These are phyloP conservation scores for Paraphaeosphaeria sporulosa DNA, from an alignment of 2,329 filamentous ascomycete genomes.

Conservation along the genomic window DNA sequence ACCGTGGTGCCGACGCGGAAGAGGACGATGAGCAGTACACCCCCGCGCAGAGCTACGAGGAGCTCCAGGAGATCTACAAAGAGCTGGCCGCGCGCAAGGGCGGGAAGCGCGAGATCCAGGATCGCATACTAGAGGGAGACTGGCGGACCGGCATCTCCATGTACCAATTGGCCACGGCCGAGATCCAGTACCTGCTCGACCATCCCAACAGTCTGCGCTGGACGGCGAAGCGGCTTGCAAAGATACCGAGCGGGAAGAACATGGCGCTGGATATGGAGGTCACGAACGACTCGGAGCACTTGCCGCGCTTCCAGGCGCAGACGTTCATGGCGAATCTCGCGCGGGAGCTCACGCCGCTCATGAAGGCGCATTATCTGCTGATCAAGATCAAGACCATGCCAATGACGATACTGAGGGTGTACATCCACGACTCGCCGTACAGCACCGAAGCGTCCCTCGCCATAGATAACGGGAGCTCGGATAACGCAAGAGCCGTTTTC, in stretches of 20 bases:
- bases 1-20: slow-evolving; percentile 55
- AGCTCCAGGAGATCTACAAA: slow-evolving; percentile 64
- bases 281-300: slow-evolving; percentile 47
- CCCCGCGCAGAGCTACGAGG: slow-evolving; percentile 69
- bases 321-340: slow-evolving; percentile 82
- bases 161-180: slow-evolving; percentile 63
- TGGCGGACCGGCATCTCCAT: slow-evolving; percentile 64
- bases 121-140: slow-evolving; percentile 64
- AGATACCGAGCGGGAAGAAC: slow-evolving; percentile 38
- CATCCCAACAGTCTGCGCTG: slow-evolving; percentile 60
- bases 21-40: slow-evolving; percentile 74
- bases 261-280: slow-evolving; percentile 46
- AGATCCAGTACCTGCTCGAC: slow-evolving; percentile 62
- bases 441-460: slow-evolving; percentile 58
- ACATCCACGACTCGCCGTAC: slow-evolving; percentile 83
- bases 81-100: slow-evolving; percentile 54
- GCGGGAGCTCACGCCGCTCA: slow-evolving; percentile 74
- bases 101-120: slow-evolving; percentile 62
- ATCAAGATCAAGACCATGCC: slow-evolving; percentile 74
- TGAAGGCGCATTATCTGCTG: slow-evolving; percentile 85
- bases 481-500: slow-evolving; percentile 76
- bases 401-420: slow-evolving; percentile 77
- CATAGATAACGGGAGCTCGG: slow-evolving; percentile 49
- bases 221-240: slow-evolving; percentile 60
- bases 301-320: slow-evolving; percentile 79